A percentile compares a stretch with the other conserved stretches of the same genome.
Conservation (phyloP, 176 grass and related monocot species). For the Zea luxurians region DNA sequence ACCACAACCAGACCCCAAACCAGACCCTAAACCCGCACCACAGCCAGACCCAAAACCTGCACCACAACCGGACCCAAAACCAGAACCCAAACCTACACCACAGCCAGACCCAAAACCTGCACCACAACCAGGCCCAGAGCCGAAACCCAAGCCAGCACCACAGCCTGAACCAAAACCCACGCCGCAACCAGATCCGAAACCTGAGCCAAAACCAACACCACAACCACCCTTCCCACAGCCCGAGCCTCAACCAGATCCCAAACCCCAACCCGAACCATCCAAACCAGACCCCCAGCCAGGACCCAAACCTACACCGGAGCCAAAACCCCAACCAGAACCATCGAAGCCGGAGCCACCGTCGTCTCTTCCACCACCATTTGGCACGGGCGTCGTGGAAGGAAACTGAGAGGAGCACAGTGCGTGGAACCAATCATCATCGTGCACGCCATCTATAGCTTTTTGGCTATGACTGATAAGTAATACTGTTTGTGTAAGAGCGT, state of each 20-base stretch:
- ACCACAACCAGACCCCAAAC: neutral
- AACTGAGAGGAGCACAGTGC: too few relatives aligned
- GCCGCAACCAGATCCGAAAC: neutral
- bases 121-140: neutral
- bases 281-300: too few relatives aligned
- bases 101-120: neutral
- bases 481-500: neutral
- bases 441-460: too few relatives aligned
- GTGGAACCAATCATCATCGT: too few relatives aligned
- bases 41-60: neutral
- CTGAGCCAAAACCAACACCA: neutral
- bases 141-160: neutral
- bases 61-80: neutral
- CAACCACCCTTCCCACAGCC: too few relatives aligned
- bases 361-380: too few relatives aligned
- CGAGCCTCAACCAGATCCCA: too few relatives aligned
- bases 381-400: too few relatives aligned
- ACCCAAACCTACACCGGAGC: too few relatives aligned
- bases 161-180: neutral
- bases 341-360: too few relatives aligned
- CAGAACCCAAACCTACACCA: neutral
- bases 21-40: neutral
- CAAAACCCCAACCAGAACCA: too few relatives aligned
- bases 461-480: neutral
- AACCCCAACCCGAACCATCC: too few relatives aligned